Evolutionary conservation across 306 rosid species (phyloP).

Genomic region (Notholithocarpus densiflorus): DNA sequence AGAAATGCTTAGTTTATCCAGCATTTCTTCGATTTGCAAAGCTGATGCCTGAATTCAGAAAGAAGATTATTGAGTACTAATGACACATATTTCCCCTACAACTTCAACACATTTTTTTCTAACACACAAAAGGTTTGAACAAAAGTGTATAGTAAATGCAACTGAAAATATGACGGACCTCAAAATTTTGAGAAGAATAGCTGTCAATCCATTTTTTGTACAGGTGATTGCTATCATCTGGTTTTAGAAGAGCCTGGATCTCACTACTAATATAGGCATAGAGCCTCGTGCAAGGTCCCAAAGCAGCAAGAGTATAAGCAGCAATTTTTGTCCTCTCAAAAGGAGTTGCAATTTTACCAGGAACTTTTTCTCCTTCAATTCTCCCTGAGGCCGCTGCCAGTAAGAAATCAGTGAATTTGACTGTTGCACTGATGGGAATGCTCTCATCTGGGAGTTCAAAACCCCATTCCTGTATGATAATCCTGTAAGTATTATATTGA

Average conservation of each 20-base stretch:
- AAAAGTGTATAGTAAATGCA: slow-evolving; percentile 9
- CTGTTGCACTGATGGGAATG: slow-evolving; percentile 61
- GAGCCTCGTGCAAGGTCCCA: slow-evolving; percentile 95
- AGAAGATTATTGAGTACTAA: slow-evolving; percentile 25
- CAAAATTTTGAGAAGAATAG: slow-evolving; percentile 69
- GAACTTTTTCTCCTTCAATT: slow-evolving; percentile 80
- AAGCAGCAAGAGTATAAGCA: slow-evolving; percentile 92
- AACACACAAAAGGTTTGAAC: slow-evolving; percentile 23
- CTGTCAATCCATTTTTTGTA: slow-evolving; percentile 85
- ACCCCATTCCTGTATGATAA: slow-evolving; percentile 74
- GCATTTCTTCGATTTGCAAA: slow-evolving; percentile 83
- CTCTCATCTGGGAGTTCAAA: slow-evolving; percentile 52
- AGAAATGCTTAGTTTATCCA: slow-evolving; percentile 85
- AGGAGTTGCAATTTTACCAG: slow-evolving; percentile 94
- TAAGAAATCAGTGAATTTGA: slow-evolving; percentile 77
- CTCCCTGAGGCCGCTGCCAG: slow-evolving; percentile 95
- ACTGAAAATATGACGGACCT: slow-evolving; percentile 59
- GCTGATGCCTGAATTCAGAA: slow-evolving; percentile 78
- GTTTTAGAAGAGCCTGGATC: slow-evolving; percentile 51
- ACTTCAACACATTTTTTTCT: slow-evolving; percentile 14
- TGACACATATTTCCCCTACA: slow-evolving; percentile 10
- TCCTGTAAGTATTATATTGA: not conserved
- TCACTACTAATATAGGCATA: slow-evolving; percentile 78
- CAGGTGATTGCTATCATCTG: slow-evolving; percentile 46
- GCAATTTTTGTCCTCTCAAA: slow-evolving; percentile 96